These are phyloP conservation scores for Hyaloperonospora arabidopsidis DNA, from an alignment of 352 stramenopile genomes.

Conservation along the genomic window DNA sequence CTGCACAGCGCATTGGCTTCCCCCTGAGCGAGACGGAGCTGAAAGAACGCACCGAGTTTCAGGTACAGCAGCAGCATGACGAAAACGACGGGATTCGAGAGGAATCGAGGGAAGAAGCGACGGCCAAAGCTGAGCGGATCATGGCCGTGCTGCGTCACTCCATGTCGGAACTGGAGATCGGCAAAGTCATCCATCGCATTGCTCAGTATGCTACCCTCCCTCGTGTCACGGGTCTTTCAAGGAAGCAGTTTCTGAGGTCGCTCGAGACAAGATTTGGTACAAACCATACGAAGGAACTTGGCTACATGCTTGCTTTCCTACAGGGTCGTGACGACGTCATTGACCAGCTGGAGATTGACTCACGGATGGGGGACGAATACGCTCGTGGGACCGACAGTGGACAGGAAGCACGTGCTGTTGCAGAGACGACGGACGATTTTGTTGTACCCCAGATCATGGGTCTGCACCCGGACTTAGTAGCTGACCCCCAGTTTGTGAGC, in stretches of 20 bases:
- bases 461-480: conserved; percentile 61
- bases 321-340: conserved; percentile 64
- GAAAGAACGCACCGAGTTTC: conserved; percentile 31
- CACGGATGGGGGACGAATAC: conserved; percentile 15
- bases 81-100: conserved; percentile 55
- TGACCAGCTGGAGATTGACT: conserved; percentile 52
- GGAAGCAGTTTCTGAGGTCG: conserved; percentile 71
- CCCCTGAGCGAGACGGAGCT: conserved; percentile 35
- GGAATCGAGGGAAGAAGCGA: conserved; percentile 55
- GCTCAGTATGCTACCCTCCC: conserved; percentile 73
- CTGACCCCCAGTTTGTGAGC: conserved; percentile 66
- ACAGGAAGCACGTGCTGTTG: not conserved
- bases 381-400: not conserved
- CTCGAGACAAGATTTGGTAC: conserved; percentile 61
- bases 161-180: conserved; percentile 79
- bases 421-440: conserved; percentile 23
- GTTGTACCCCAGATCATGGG: conserved; percentile 69
- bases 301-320: conserved; percentile 68
- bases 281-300: conserved; percentile 50
- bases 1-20: conserved; percentile 66
- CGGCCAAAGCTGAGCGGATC: conserved; percentile 66
- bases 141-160: conserved; percentile 71
- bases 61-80: conserved; percentile 21
- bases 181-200: conserved; percentile 73
- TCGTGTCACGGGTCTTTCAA: conserved; percentile 58